phyloP scores from a whole-genome alignment of 2,329 filamentous ascomycete genomes.

The Mariannaea sp. region DNA sequence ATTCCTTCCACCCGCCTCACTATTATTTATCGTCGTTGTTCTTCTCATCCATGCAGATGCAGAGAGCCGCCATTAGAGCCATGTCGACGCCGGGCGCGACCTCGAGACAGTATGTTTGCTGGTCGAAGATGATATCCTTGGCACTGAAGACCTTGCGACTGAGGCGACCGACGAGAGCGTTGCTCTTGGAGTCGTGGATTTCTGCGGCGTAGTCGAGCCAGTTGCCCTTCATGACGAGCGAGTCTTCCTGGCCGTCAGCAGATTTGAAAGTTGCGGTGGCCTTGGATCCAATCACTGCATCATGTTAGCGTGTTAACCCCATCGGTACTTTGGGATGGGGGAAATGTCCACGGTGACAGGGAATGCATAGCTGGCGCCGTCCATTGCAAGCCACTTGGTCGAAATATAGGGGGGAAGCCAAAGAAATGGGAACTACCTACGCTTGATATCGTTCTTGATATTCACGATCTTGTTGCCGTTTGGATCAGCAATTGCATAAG shows the following conservation, averaged over 20 bases:
- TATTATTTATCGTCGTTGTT: constrained; percentile 49
- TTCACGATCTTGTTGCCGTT: constrained; percentile 55
- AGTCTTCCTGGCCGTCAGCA: constrained; percentile 47
- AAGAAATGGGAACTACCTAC: constrained; percentile 50
- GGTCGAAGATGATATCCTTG: constrained; percentile 61
- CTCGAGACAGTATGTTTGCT: constrained; percentile 68
- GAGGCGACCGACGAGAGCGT: constrained; percentile 61
- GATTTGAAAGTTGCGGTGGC: constrained; percentile 63
- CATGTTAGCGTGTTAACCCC: constrained; percentile 14
- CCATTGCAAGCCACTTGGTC: too few species aligned
- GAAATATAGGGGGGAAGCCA: too few species aligned
- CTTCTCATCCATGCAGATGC: constrained; percentile 70
- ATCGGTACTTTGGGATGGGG: too few species aligned
- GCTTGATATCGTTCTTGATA: constrained; percentile 58
- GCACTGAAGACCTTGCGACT: constrained; percentile 61
- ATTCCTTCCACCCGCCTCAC: neutral
- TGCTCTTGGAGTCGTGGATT: constrained; percentile 58
- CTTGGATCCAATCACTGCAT: constrained; percentile 57
- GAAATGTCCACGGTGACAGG: too few species aligned
- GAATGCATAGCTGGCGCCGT: too few species aligned
- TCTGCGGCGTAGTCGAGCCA: constrained; percentile 62
- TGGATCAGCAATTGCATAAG: constrained; percentile 55
- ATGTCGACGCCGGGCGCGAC: constrained; percentile 70
- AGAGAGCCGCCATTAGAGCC: constrained; percentile 67
- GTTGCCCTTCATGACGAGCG: constrained; percentile 63